Evolutionary conservation across 495 filamentous ascomycete species (phyloP).

Genomic region (Penicillium odoratum): DNA sequence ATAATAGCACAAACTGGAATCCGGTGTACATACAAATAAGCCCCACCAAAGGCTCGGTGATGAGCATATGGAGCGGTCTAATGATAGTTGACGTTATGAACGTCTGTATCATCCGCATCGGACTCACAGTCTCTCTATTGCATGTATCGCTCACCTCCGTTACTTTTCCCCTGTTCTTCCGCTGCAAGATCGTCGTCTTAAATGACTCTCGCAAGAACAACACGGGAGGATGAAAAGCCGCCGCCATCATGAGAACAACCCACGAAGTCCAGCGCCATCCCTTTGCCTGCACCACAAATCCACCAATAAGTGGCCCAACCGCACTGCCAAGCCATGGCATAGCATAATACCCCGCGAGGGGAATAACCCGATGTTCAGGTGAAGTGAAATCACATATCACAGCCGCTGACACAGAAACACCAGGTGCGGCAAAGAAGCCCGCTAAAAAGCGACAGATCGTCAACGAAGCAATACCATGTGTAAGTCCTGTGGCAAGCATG

Average conservation of each 20-base stretch:
- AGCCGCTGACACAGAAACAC: conserved; percentile 21
- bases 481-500: conserved; percentile 59
- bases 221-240: conserved; percentile 26
- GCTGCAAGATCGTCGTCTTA: conserved; percentile 45
- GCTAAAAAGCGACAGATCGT: conserved; percentile 62
- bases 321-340: conserved; percentile 52
- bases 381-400: conserved; percentile 25
- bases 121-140: not conserved
- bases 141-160: not conserved
- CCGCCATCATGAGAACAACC: conserved; percentile 39
- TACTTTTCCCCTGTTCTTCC: conserved; percentile 33
- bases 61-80: conserved; percentile 57
- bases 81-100: conserved; percentile 30
- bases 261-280: conserved; percentile 59
- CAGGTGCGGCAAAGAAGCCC: conserved; percentile 43
- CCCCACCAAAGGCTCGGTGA: conserved; percentile 61
- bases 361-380: conserved; percentile 11
- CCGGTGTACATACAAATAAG: conserved; percentile 44
- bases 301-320: conserved; percentile 60
- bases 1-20: conserved; percentile 45
- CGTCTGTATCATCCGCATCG: conserved; percentile 16
- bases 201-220: conserved; percentile 54
- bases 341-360: conserved; percentile 30
- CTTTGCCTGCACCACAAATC: conserved; percentile 54
- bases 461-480: conserved; percentile 55